A percentile compares a stretch with the other conserved stretches of the same genome.
These are phyloP conservation scores for Obba rivulosa DNA, from an alignment of 768 basidiomycete species.

Conservation along the genomic window DNA sequence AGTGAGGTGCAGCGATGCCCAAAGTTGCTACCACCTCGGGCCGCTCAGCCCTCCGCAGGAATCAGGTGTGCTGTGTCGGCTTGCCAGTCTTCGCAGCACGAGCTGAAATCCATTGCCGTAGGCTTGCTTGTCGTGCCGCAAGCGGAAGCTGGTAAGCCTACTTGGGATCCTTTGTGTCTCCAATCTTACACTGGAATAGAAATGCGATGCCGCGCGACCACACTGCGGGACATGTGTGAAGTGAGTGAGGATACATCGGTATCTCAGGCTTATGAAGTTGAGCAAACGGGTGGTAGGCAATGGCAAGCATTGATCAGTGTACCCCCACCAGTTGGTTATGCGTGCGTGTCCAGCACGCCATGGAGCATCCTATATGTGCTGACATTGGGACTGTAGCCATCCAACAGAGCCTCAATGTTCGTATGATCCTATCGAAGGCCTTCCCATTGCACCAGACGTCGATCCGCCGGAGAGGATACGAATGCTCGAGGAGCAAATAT, in stretches of 20 bases:
- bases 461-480: slow-evolving; percentile 78
- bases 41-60: slow-evolving; percentile 69
- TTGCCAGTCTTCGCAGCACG: neutral
- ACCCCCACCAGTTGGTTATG: slow-evolving; percentile 80
- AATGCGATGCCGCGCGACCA: slow-evolving; percentile 85
- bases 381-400: slow-evolving; percentile 47
- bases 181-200: no score
- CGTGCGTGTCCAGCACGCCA: slow-evolving; percentile 40
- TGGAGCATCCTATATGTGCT: no score
- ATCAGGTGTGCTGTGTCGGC: slow-evolving; percentile 51
- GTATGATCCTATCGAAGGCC: slow-evolving; percentile 83
- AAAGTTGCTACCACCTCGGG: slow-evolving; percentile 46
- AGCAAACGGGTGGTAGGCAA: slow-evolving; percentile 41
- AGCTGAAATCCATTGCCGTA: slow-evolving; percentile 19
- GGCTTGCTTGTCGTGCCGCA: slow-evolving; percentile 82
- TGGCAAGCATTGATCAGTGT: slow-evolving; percentile 81
- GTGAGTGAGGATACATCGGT: slow-evolving; percentile 35
- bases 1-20: slow-evolving; percentile 45
- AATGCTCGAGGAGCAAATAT: slow-evolving; percentile 71
- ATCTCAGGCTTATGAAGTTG: slow-evolving; percentile 1
- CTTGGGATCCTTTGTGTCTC: slow-evolving; percentile 5
- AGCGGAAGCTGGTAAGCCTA: slow-evolving; percentile 71
- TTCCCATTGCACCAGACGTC: slow-evolving; percentile 68
- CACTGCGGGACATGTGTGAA: slow-evolving; percentile 83
- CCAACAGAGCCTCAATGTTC: slow-evolving; percentile 82